A percentile compares a stretch with the other conserved stretches of the same genome.
Evolutionary conservation across 768 basidiomycete genomes (phyloP).

Genomic region (Suillus cothurnatus): DNA sequence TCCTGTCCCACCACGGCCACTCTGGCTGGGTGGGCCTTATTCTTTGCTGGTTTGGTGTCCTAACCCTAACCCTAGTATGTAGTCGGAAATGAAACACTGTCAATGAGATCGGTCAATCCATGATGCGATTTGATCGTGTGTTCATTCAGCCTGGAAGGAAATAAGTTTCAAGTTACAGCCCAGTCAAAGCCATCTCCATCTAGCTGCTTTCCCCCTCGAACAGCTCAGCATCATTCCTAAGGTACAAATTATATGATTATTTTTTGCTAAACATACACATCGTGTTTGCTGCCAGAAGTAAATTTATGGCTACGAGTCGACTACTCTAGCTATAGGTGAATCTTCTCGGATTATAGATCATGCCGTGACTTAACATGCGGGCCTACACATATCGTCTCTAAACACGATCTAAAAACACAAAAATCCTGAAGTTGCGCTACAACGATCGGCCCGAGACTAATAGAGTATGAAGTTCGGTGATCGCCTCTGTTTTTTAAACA

Average conservation of each 20-base stretch:
- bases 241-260: neutral
- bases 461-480: neutral
- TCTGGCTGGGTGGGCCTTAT: slow-evolving; percentile 36
- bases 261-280: neutral
- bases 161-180: no score
- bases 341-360: neutral
- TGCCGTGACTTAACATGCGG: neutral
- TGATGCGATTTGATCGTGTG: neutral
- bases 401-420: neutral
- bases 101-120: neutral
- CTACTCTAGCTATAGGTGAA: no score
- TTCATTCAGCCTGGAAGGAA: neutral
- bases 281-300: neutral
- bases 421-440: neutral
- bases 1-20: slow-evolving; percentile 44
- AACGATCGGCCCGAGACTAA: neutral
- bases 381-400: neutral
- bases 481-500: neutral
- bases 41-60: slow-evolving; percentile 15
- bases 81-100: neutral
- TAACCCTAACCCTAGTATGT: slow-evolving; percentile 33
- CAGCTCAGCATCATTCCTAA: neutral
- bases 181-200: no score
- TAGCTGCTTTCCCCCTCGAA: neutral
- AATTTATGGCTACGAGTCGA: neutral